Evolutionary conservation across 176 grass and related monocot genomes (phyloP), one percentile per base, ranked within the genome.

Genomic region (Oryza glaberrima): DNA sequence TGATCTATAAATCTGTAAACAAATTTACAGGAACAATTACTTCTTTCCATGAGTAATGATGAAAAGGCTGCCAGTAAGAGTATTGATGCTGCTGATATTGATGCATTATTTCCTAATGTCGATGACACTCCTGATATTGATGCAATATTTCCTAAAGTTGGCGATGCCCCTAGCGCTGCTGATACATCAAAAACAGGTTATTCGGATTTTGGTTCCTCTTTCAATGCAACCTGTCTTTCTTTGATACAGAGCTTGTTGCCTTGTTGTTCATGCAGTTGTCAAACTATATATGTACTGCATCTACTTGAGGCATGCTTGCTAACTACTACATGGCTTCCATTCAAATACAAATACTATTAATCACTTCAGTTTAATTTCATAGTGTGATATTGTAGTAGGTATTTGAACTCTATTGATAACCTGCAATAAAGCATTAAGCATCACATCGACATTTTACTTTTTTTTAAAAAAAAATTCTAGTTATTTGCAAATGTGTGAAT

Each of bases 31-130:
- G 65, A 28, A n/a, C n/a, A 70, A 20, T 36, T 80, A 52, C 11
- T 51, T 10, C 6, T 32, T 15, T 80, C 26, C 28, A 51, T 80
- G 65, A 22, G 26, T 52, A 11, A 51, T 69, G 41, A 9, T 32
- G 6, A 16, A 20, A 72, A 19, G 11, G 13, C n/a, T 23, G 46
- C 30, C 34, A 3, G 19, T 28, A 72, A 52, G 80, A 71, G 35
- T 28, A 65, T 82, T 82, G 54, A 7, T 69, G 47, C 11, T 73
- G 22, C 49, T 56, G 58, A 73, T 73, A 65, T 83, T 35, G 81
- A 65, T 16, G 16, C 58, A 45, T 19, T 74, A 65, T 83, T 64
- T 15, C 22, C 23, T 65, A 73, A 83, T 65, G 25, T 48, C 74
- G 52, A 40, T 83, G 56, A 4, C 36, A 12, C 2, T 73, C 16